Conservation (phyloP, 176 grass and related monocot species). For the Puya raimondii region DNA sequence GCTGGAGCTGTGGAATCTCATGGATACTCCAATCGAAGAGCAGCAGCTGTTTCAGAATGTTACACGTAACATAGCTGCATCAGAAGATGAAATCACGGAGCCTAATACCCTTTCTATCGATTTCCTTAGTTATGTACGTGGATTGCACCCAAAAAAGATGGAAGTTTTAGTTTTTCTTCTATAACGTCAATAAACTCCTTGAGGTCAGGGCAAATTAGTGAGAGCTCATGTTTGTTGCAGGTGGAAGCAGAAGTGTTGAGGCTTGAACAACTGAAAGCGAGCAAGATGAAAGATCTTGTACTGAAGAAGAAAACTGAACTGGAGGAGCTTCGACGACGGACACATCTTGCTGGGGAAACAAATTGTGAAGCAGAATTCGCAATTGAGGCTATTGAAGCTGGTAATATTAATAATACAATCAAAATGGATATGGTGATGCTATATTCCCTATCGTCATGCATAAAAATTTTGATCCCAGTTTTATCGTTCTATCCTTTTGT, state of each 20-base stretch:
- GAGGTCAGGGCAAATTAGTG: slow-evolving; percentile 9
- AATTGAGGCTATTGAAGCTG: slow-evolving; percentile 69
- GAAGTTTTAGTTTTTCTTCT: slow-evolving; percentile 6
- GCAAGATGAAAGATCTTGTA: slow-evolving; percentile 78
- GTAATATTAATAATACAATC: slow-evolving; percentile 19
- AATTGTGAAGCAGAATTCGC: slow-evolving; percentile 55
- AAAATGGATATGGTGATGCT: not conserved
- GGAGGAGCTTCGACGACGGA: slow-evolving; percentile 54
- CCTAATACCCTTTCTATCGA: slow-evolving; percentile 57
- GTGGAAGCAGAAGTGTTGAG: slow-evolving; percentile 80
- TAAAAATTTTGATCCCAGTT: too few species aligned
- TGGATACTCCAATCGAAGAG: slow-evolving; percentile 87
- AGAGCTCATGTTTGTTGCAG: slow-evolving; percentile 30
- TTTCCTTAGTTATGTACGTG: slow-evolving; percentile 61
- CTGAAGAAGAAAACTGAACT: slow-evolving; percentile 79
- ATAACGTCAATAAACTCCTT: not conserved
- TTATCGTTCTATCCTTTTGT: not conserved
- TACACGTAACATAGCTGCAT: slow-evolving; percentile 64
- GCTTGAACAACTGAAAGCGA: slow-evolving; percentile 72
- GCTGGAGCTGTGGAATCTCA: slow-evolving; percentile 85
- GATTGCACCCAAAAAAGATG: not conserved
- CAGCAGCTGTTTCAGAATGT: slow-evolving; percentile 80
- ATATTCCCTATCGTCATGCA: too few species aligned
- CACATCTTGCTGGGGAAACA: slow-evolving; percentile 50
- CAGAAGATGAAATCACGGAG: slow-evolving; percentile 69